These are phyloP conservation scores for Gamarada debralockiae DNA, from an alignment of 495 filamentous ascomycete species.

Conservation along the genomic window DNA sequence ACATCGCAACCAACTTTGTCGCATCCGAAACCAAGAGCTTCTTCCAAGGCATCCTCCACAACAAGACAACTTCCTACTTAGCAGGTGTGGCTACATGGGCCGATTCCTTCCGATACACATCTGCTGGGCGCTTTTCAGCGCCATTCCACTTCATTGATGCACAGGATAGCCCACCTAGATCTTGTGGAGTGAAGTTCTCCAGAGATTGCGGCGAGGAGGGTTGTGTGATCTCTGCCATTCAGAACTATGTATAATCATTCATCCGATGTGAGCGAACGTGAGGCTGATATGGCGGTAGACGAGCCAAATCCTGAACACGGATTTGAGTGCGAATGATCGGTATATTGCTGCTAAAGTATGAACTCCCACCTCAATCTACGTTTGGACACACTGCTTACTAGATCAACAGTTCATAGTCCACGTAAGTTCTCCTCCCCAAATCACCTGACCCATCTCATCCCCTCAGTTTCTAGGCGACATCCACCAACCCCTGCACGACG, in stretches of 20 bases:
- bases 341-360: conserved; percentile 23
- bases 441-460: conserved; percentile 8
- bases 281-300: conserved; percentile 13
- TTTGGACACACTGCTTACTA: conserved; percentile 3
- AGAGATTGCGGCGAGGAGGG: conserved; percentile 59
- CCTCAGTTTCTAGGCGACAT: conserved; percentile 56
- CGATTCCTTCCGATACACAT: conserved; percentile 47
- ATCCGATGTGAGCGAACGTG: too few relatives aligned
- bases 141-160: conserved; percentile 72
- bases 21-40: conserved; percentile 37
- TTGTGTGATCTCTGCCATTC: conserved; percentile 59
- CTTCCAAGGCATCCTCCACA: conserved; percentile 43
- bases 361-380: background rate
- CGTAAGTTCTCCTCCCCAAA: conserved; percentile 13
- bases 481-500: conserved; percentile 60
- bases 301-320: conserved; percentile 9
- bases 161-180: conserved; percentile 54
- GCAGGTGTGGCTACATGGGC: conserved; percentile 60
- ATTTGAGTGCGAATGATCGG: background rate
- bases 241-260: conserved; percentile 40
- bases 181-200: conserved; percentile 54
- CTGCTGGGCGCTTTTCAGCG: conserved; percentile 37
- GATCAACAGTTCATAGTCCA: conserved; percentile 21
- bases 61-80: conserved; percentile 49
- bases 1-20: conserved; percentile 51